Conservation (phyloP, 2,329 filamentous ascomycete species). For the Pezicula radicicola region DNA sequence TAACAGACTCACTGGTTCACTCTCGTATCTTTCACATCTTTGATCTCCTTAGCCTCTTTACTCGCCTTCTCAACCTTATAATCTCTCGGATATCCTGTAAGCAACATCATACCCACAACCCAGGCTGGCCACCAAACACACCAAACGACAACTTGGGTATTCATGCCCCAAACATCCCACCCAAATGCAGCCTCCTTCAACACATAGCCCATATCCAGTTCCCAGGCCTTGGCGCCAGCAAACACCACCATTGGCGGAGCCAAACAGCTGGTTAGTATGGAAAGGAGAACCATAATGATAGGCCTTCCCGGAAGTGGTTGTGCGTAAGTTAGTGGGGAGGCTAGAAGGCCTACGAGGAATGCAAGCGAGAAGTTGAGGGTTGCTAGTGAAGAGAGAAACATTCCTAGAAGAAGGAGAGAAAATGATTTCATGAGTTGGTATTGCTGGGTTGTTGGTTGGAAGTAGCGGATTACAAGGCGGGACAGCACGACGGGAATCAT, state of each 20-base stretch:
- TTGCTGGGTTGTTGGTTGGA: constrained; percentile 61
- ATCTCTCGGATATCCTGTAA: constrained; percentile 38
- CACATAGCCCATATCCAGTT: constrained; percentile 50
- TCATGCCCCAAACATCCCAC: constrained; percentile 87
- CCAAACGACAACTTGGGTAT: constrained; percentile 88
- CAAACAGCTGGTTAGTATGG: constrained; percentile 53
- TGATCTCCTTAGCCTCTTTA: background rate
- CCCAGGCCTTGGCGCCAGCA: constrained; percentile 42
- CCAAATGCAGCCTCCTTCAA: constrained; percentile 76
- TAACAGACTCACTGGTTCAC: too few species aligned
- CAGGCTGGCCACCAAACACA: constrained; percentile 95
- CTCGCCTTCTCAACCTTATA: background rate
- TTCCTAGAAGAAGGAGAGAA: constrained; percentile 86
- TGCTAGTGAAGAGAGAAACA: constrained; percentile 87
- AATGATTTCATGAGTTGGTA: constrained; percentile 82
- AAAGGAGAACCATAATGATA: constrained; percentile 38
- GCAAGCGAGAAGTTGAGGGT: constrained; percentile 94
- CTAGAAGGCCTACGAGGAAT: constrained; percentile 77
- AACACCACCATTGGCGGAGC: constrained; percentile 58
- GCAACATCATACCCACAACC: constrained; percentile 61
- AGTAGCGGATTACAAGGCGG: constrained; percentile 46
- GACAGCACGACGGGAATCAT: constrained; percentile 57
- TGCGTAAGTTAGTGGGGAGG: constrained; percentile 76
- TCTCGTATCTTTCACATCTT: too few species aligned
- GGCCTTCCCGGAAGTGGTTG: constrained; percentile 41